These are phyloP conservation scores for Macaranga tanarius DNA, from an alignment of 441 rosid genomes.

Conservation along the genomic window DNA sequence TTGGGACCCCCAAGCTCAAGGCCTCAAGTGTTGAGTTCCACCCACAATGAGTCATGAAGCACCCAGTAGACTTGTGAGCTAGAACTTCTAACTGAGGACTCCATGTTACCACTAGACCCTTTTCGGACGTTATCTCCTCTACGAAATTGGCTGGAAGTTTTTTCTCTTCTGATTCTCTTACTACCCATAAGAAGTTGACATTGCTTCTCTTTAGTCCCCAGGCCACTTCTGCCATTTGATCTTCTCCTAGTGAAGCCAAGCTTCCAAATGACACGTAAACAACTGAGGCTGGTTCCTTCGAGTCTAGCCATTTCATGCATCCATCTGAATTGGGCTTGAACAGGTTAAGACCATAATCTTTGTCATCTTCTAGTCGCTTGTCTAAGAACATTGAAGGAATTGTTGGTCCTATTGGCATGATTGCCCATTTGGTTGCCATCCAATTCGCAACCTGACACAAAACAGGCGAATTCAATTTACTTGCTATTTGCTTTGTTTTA, in stretches of 20 bases:
- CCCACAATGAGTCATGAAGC: constrained; percentile 31
- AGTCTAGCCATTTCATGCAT: constrained; percentile 18
- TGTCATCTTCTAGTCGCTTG: constrained; percentile 36
- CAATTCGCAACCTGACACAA: constrained; percentile 32
- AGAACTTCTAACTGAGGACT: constrained; percentile 23
- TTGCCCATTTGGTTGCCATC: constrained; percentile 34
- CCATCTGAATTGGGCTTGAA: constrained; percentile 4
- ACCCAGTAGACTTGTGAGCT: constrained; percentile 23
- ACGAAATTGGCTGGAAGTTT: constrained; percentile 10
- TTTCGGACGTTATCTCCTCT: neutral
- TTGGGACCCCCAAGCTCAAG: constrained; percentile 20
- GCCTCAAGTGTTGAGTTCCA: constrained; percentile 33
- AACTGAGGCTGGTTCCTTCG: constrained; percentile 4
- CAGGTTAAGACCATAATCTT: constrained; percentile 20
- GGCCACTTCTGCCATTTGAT: constrained; percentile 19
- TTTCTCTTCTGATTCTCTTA: constrained; percentile 16
- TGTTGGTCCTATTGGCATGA: constrained; percentile 41
- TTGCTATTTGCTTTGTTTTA: neutral
- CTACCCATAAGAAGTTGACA: constrained; percentile 18
- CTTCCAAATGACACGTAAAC: constrained; percentile 23
- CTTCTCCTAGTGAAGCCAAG: neutral
- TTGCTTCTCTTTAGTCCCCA: constrained; percentile 6
- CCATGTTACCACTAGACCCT: constrained; percentile 25
- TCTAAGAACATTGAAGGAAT: constrained; percentile 47
- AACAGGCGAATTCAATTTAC: neutral